Percentiles rank a stretch among this genome's conserved stretches.
Conservation (phyloP, 1,139 yeast species). For the Protomyces macrosporus region DNA sequence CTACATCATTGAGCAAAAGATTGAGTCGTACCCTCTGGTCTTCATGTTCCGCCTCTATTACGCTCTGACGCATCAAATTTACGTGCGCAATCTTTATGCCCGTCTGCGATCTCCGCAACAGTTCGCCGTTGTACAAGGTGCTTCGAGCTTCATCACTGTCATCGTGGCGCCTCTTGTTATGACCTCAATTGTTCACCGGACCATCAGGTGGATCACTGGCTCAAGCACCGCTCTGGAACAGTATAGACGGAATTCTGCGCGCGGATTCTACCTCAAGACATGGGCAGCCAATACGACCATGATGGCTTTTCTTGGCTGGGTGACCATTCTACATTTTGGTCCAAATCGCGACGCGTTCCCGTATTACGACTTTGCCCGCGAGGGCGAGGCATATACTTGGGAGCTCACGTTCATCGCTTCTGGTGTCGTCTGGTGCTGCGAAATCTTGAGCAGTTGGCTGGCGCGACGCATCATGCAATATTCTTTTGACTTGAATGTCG, state of each 20-base stretch:
- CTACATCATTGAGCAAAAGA: slow-evolving; percentile 22
- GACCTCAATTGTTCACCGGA: slow-evolving; percentile 22
- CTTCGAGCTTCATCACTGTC: slow-evolving; percentile 28
- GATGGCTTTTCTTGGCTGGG: slow-evolving; percentile 30
- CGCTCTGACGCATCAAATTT: slow-evolving; percentile 28
- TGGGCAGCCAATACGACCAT: slow-evolving; percentile 29
- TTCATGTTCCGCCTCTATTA: slow-evolving; percentile 29
- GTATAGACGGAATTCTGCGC: slow-evolving; percentile 26
- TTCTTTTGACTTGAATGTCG: slow-evolving; percentile 31
- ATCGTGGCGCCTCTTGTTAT: slow-evolving; percentile 26
- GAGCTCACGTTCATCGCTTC: slow-evolving; percentile 22
- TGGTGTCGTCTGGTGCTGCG: slow-evolving; percentile 17
- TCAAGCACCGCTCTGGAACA: slow-evolving; percentile 2
- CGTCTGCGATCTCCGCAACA: slow-evolving; percentile 30
- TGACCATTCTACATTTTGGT: slow-evolving; percentile 29
- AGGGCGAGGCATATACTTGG: slow-evolving; percentile 15
- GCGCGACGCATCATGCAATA: slow-evolving; percentile 42
- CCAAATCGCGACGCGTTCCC: slow-evolving; percentile 26
- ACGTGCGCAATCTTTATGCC: slow-evolving; percentile 30
- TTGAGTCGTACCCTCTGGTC: slow-evolving; percentile 26
- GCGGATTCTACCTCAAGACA: slow-evolving; percentile 28
- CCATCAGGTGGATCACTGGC: slow-evolving; percentile 6
- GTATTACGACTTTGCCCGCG: slow-evolving; percentile 13
- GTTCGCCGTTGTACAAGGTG: slow-evolving; percentile 30
- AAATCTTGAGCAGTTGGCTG: background rate